Percentiles rank a stretch among this genome's conserved stretches.
These are phyloP conservation scores for Cytospora schulzeri DNA, from an alignment of 2,329 filamentous ascomycete species.

Conservation along the genomic window DNA sequence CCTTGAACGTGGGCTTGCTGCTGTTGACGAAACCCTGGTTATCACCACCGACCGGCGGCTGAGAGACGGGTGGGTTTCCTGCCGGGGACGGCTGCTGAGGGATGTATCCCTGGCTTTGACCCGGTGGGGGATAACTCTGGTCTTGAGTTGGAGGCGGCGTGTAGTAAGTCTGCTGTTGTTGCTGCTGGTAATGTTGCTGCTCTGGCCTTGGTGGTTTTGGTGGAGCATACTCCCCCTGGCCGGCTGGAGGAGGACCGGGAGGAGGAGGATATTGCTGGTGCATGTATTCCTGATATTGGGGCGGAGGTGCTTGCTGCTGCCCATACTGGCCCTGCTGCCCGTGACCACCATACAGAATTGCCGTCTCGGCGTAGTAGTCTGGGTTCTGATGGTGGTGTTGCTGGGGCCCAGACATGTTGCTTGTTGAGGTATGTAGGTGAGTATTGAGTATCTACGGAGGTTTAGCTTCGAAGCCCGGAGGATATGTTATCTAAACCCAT, in stretches of 20 bases:
- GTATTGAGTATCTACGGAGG: not conserved
- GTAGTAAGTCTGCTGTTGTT: constrained; percentile 1
- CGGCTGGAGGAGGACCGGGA: not conserved
- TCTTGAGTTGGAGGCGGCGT: not conserved
- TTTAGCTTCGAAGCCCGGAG: not conserved
- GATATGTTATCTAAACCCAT: not conserved
- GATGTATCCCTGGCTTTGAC: not conserved
- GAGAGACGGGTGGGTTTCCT: not conserved
- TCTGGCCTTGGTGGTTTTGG: constrained; percentile 11
- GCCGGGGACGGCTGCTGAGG: not conserved
- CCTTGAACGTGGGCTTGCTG: constrained; percentile 25
- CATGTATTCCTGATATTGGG: not conserved
- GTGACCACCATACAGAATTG: not conserved
- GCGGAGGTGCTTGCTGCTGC: not conserved
- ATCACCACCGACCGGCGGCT: not conserved
- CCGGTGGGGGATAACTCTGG: not conserved
- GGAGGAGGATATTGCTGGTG: constrained; percentile 15
- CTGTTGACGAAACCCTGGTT: not conserved
- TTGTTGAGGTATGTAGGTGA: not conserved
- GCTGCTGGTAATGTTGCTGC: constrained; percentile 1
- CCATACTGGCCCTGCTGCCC: constrained; percentile 4
- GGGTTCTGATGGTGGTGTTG: constrained; percentile 13
- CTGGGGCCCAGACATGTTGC: constrained; percentile 1
- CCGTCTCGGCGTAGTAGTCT: constrained; percentile 17
- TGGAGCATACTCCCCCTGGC: not conserved